Percentiles rank a stretch among this genome's conserved stretches.
phyloP scores from a whole-genome alignment of 495 filamentous ascomycete genomes.

The Chaetomium fimeti region DNA sequence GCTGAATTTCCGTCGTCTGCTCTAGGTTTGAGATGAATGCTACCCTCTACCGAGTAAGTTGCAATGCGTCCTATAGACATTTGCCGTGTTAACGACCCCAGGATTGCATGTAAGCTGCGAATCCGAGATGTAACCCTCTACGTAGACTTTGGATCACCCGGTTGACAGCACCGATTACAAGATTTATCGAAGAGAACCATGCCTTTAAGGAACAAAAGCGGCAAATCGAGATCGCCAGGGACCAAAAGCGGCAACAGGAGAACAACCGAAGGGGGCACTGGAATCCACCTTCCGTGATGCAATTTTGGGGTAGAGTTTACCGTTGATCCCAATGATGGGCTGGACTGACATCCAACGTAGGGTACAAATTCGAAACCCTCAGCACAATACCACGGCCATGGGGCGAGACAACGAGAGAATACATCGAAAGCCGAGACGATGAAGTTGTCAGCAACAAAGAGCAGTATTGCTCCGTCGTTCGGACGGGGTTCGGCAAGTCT shows the following conservation, averaged over 20 bases:
- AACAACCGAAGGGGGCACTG: slow-evolving; percentile 47
- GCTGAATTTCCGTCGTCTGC: not conserved
- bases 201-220: slow-evolving; percentile 47
- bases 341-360: slow-evolving; percentile 36
- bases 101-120: slow-evolving; percentile 71
- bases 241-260: slow-evolving; percentile 23
- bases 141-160: not conserved
- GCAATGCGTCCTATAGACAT: slow-evolving; percentile 4
- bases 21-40: slow-evolving; percentile 93
- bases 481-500: slow-evolving; percentile 74
- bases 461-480: slow-evolving; percentile 91
- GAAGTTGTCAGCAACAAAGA: slow-evolving; percentile 78
- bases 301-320: slow-evolving; percentile 55
- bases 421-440: slow-evolving; percentile 72
- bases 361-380: slow-evolving; percentile 95
- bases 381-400: slow-evolving; percentile 70
- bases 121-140: not conserved
- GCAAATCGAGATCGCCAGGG: slow-evolving; percentile 49
- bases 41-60: slow-evolving; percentile 75
- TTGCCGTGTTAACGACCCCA: slow-evolving; percentile 39
- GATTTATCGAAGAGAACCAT: slow-evolving; percentile 93
- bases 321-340: not conserved
- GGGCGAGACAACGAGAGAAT: slow-evolving; percentile 64
- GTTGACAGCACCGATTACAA: slow-evolving; percentile 38
- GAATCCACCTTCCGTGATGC: slow-evolving; percentile 45